Evolutionary conservation across 2,329 filamentous ascomycete species (phyloP).

Genomic region (Huntiella abstrusa): DNA sequence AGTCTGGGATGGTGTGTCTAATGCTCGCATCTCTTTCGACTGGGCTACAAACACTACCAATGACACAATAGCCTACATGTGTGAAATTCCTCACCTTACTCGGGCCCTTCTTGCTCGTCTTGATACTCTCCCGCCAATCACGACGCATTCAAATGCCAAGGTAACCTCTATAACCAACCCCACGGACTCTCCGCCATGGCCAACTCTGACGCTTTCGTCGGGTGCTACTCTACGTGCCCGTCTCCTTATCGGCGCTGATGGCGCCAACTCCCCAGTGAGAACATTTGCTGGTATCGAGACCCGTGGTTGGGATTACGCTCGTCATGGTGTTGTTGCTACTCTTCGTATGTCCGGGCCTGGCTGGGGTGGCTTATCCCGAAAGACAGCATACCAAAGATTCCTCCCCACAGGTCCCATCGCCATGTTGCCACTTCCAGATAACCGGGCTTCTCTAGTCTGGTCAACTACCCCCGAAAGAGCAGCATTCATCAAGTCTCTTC

Average conservation of each 20-base stretch:
- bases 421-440: slow-evolving; percentile 72
- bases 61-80: slow-evolving; percentile 78
- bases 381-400: slow-evolving; percentile 88
- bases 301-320: slow-evolving; percentile 81
- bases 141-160: slow-evolving; percentile 55
- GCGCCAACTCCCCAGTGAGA: slow-evolving; percentile 83
- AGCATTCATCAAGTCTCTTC: slow-evolving; percentile 56
- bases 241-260: slow-evolving; percentile 80
- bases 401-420: slow-evolving; percentile 82
- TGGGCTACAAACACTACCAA: slow-evolving; percentile 25
- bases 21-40: slow-evolving; percentile 76
- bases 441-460: slow-evolving; percentile 78
- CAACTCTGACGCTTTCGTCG: slow-evolving; percentile 54
- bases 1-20: slow-evolving; percentile 90
- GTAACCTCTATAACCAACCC: slow-evolving; percentile 62
- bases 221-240: slow-evolving; percentile 56
- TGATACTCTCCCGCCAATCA: slow-evolving; percentile 46
- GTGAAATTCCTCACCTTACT: slow-evolving; percentile 80
- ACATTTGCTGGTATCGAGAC: slow-evolving; percentile 72
- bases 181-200: slow-evolving; percentile 71
- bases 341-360: slow-evolving; percentile 48
- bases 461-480: slow-evolving; percentile 73
- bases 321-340: slow-evolving; percentile 83
- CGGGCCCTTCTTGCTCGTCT: slow-evolving; percentile 57
- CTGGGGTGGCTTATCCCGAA: slow-evolving; percentile 34